These are phyloP conservation scores for Calocybe indica DNA, from an alignment of 768 basidiomycete species.

Conservation along the genomic window DNA sequence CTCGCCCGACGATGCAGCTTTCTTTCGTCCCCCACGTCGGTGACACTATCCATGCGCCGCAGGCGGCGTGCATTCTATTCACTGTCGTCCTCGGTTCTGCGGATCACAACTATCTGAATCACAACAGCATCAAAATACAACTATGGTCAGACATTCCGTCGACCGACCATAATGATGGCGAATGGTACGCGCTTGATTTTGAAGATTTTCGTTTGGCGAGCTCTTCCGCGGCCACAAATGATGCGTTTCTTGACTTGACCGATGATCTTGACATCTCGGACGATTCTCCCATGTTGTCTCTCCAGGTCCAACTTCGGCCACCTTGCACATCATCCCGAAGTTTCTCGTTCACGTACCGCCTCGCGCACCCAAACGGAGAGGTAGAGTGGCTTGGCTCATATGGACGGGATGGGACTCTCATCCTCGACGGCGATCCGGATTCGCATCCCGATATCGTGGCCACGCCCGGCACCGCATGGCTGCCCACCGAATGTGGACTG, in stretches of 20 bases:
- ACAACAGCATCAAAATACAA: constrained; percentile 28
- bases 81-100: constrained; percentile 22
- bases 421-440: constrained; percentile 16
- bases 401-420: constrained; percentile 35
- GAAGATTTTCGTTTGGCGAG: constrained; percentile 1
- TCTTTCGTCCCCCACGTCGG: constrained; percentile 33
- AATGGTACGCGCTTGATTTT: constrained; percentile 32
- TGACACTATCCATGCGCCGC: constrained; percentile 19
- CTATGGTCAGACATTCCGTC: constrained; percentile 36
- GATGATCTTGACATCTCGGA: neutral
- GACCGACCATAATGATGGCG: constrained; percentile 11
- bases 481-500: constrained; percentile 11
- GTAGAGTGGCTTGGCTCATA: constrained; percentile 41
- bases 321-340: neutral
- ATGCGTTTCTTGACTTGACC: neutral
- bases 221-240: neutral
- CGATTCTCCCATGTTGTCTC: constrained; percentile 5
- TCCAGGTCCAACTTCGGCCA: constrained; percentile 9
- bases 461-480: constrained; percentile 10
- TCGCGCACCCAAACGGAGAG: constrained; percentile 36
- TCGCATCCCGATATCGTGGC: constrained; percentile 11
- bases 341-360: constrained; percentile 44
- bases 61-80: constrained; percentile 23
- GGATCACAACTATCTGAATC: constrained; percentile 25
- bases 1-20: constrained; percentile 23